Conservation (phyloP, 176 grass and related monocot species). For the Rhynchospora pubera region DNA sequence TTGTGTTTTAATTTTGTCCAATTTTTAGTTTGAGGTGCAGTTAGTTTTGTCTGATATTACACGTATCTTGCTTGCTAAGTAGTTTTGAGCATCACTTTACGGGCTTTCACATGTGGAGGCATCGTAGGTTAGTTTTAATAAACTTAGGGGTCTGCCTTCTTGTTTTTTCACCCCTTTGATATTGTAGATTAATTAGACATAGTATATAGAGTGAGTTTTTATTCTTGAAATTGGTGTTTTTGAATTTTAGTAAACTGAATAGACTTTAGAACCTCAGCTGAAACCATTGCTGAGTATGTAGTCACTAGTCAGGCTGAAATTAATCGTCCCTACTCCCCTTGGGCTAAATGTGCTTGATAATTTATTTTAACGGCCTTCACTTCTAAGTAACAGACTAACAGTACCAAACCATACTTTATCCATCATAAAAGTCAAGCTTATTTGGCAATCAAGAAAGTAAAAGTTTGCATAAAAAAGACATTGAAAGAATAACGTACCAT, state of each 20-base stretch:
- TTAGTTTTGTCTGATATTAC: slow-evolving; percentile 20
- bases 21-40: slow-evolving; percentile 18
- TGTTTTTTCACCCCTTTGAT: not conserved
- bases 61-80: not conserved
- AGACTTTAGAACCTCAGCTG: too few species aligned
- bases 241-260: not conserved
- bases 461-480: too few species aligned
- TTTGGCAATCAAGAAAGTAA: not conserved
- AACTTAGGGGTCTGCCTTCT: not conserved
- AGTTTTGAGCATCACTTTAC: not conserved
- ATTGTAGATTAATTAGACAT: not conserved
- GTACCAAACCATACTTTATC: not conserved
- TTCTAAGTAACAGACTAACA: not conserved
- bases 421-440: not conserved
- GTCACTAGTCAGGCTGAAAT: not conserved
- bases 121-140: not conserved
- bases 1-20: slow-evolving; percentile 13
- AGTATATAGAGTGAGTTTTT: not conserved
- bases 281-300: too few species aligned
- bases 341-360: not conserved
- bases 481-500: not conserved
- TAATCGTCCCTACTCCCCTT: not conserved
- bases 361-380: not conserved
- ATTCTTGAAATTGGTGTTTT: not conserved
- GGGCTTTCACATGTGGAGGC: not conserved